Percentiles rank a stretch among this genome's conserved stretches.
Evolutionary conservation across 225 moss, liverwort and hornwort species (phyloP).

Genomic region (Antitrichia curtipendula): DNA sequence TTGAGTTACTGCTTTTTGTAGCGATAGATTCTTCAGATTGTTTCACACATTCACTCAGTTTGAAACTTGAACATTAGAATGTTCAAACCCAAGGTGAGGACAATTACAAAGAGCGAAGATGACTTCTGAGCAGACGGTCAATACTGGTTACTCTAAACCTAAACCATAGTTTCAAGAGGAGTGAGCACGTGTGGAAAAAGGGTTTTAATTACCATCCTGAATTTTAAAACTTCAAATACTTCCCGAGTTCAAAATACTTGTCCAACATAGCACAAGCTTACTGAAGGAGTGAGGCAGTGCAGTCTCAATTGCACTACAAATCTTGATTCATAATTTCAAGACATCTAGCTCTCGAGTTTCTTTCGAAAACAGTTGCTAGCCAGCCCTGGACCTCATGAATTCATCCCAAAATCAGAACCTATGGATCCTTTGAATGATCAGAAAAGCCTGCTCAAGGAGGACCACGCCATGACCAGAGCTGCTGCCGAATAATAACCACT

Average conservation of each 20-base stretch:
- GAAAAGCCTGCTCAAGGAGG: not conserved
- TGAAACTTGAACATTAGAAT: not conserved
- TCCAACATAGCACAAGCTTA: not conserved
- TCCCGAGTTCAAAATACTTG: not conserved
- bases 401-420: not conserved
- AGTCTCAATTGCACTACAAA: not conserved
- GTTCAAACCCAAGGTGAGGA: not conserved
- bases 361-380: not conserved
- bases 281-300: not conserved
- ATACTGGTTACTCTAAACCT: no score
- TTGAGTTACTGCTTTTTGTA: not conserved
- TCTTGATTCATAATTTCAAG: not conserved
- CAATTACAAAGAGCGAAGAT: not conserved
- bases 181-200: not conserved
- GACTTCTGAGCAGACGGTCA: not conserved
- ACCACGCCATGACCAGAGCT: not conserved
- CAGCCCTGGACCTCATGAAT: not conserved
- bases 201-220: not conserved
- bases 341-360: not conserved
- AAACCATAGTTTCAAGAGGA: not conserved
- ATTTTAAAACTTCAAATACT: not conserved
- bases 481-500: not conserved
- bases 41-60: not conserved
- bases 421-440: not conserved
- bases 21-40: not conserved